Conservation (phyloP, 768 basidiomycete species). For the Calvatia gigantea region DNA sequence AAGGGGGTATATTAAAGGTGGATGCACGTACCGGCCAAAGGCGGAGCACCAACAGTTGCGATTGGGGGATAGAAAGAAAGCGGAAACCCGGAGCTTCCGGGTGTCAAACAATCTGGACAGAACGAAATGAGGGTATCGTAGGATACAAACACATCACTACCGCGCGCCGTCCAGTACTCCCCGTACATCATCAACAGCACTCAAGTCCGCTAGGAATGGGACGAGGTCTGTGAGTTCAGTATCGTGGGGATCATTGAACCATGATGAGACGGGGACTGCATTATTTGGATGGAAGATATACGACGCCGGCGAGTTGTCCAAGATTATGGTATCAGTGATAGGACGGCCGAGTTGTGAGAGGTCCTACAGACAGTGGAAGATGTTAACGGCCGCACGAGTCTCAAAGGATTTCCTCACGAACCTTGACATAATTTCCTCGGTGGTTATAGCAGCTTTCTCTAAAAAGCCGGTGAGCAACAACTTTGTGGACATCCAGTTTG, state of each 20-base stretch:
- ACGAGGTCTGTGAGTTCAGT: slow-evolving; percentile 95
- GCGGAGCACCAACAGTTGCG: slow-evolving; percentile 1
- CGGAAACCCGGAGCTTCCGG: slow-evolving; percentile 5
- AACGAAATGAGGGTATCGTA: background rate
- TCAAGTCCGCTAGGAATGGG: slow-evolving; percentile 90
- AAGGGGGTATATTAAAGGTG: slow-evolving; percentile 12
- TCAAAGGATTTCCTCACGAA: slow-evolving; percentile 27
- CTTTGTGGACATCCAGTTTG: slow-evolving; percentile 90
- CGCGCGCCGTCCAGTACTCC: slow-evolving; percentile 87
- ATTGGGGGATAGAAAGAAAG: background rate
- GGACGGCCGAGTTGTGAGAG: slow-evolving; percentile 95
- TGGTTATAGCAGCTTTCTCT: slow-evolving; percentile 99
- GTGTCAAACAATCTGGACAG: background rate
- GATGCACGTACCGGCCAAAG: slow-evolving; percentile 6
- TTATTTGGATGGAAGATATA: slow-evolving; percentile 99
- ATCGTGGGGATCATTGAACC: slow-evolving; percentile 99
- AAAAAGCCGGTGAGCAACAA: slow-evolving; percentile 92
- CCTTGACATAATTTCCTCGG: slow-evolving; percentile 99
- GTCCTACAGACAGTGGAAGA: slow-evolving; percentile 54
- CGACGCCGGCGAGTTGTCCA: slow-evolving; percentile 98
- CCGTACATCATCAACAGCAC: slow-evolving; percentile 82
- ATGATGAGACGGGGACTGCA: slow-evolving; percentile 97
- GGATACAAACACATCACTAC: slow-evolving; percentile 26
- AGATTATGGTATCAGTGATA: slow-evolving; percentile 91
- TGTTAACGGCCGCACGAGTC: slow-evolving; percentile 8